These are phyloP conservation scores for Tolypocladium tropicale DNA, from an alignment of 2,329 filamentous ascomycete genomes.

Conservation along the genomic window DNA sequence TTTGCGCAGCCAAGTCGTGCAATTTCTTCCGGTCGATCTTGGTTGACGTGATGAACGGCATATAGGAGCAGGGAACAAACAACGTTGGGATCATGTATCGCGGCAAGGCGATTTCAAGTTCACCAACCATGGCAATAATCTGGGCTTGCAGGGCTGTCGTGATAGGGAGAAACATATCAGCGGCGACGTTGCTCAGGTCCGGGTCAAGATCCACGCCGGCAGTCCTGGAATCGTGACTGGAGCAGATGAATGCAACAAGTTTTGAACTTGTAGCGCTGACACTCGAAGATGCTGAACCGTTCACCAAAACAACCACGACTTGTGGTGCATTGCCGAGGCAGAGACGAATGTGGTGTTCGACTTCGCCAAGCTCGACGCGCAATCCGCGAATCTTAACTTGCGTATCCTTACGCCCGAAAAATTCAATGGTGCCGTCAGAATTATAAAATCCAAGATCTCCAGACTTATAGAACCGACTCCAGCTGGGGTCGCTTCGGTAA, in stretches of 20 bases:
- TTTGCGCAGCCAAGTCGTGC: neutral
- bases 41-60: conserved; percentile 8
- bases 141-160: neutral
- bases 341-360: conserved; percentile 5
- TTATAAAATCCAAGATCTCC: conserved; percentile 1
- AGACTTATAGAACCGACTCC: conserved; percentile 7
- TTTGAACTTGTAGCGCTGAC: neutral
- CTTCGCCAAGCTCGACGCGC: conserved; percentile 10
- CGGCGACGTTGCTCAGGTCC: neutral
- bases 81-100: conserved; percentile 7
- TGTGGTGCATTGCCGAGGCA: neutral
- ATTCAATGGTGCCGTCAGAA: conserved; percentile 8
- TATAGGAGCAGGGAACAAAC: conserved; percentile 4
- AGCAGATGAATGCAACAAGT: neutral
- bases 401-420: conserved; percentile 1
- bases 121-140: neutral
- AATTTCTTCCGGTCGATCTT: conserved; percentile 8
- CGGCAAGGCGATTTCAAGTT: conserved; percentile 1
- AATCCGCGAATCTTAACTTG: conserved; percentile 11
- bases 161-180: neutral
- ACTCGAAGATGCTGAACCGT: neutral
- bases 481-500: neutral
- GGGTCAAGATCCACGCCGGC: neutral
- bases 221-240: neutral
- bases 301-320: neutral